Base-by-base conservation (phyloP, 1,284 basidiomycete species). In the Boletus semigastroideus region DNA sequence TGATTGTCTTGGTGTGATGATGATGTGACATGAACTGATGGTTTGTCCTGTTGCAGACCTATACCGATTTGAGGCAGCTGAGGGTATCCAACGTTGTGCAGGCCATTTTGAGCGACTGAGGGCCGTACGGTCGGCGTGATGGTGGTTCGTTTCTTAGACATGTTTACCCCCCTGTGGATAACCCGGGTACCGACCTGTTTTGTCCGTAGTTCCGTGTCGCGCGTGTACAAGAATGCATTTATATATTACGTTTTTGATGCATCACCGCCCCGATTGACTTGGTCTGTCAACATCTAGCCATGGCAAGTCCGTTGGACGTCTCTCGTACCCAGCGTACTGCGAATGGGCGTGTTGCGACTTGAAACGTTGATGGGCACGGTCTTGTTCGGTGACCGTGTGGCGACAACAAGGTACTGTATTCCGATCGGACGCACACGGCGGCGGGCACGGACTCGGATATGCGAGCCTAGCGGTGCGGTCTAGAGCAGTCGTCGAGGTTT, bases 41-140 rank as follows among this genome's bases (percentile, higher is more conserved):
- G 2, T n/a, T 6, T 17, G n/a, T 48, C 33, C 48, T 49, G 27
- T 43, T 7, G 22, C n/a, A 94, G 88, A 98, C 95, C 4, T 98
- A 97, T 69, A 96, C 93, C 38, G 94, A 98, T 72, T 72, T 98
- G 59, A 78, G 92, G 48, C 92, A 95, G 68, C 69, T 98, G 59
- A 80, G 89, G 49, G 94, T 97, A 27, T 80, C 79, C n/a, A 95
- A 96, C 66, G 93, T 98, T 54, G 94, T 98, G 9, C 84, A 93
- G 61, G 94, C 94, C 38, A 86, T 98, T 62, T 72, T 95, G 58
- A 85, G 82, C 56, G 87, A 90, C 65, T 55, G 22, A 41, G 45
- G 13, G 40, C 33, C 17, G 31, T 48, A 43, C 46, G 14, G 8
- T 27, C 4, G 8, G n/a, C 20, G 14, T 53, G 44, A 47, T 33